These are phyloP conservation scores for Zychaea mexicana DNA, from an alignment of 371 early-diverging fungal species.

Conservation along the genomic window DNA sequence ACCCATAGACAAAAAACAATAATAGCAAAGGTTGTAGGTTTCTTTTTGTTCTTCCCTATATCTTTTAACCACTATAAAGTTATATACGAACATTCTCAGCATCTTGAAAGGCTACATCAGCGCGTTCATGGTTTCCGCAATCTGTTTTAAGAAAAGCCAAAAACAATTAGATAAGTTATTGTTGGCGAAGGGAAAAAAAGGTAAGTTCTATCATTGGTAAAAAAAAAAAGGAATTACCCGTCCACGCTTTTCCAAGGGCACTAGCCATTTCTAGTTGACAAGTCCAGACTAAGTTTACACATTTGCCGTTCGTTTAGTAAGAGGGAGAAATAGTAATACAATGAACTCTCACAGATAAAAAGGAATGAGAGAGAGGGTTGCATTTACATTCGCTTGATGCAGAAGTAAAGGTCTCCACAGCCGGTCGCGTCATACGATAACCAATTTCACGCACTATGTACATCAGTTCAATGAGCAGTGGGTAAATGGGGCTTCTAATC, in stretches of 20 bases:
- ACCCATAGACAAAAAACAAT: too few relatives aligned
- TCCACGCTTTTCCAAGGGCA: conserved; percentile 7
- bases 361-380: background rate
- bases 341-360: too few relatives aligned
- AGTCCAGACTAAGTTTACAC: background rate
- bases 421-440: background rate
- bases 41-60: too few relatives aligned
- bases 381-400: background rate
- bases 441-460: background rate
- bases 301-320: too few relatives aligned
- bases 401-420: background rate
- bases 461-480: too few relatives aligned
- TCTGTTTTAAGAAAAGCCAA: background rate
- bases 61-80: background rate
- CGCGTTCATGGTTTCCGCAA: background rate
- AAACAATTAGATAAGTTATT: background rate
- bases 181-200: background rate
- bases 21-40: too few relatives aligned
- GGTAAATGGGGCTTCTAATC: too few relatives aligned
- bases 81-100: background rate
- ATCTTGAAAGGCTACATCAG: background rate
- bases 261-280: background rate
- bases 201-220: background rate
- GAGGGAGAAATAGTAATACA: too few relatives aligned
- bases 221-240: background rate